A percentile compares a stretch with the other conserved stretches of the same genome.
phyloP scores from a whole-genome alignment of 805 yeast species.

The Ogataea pilisensis region DNA sequence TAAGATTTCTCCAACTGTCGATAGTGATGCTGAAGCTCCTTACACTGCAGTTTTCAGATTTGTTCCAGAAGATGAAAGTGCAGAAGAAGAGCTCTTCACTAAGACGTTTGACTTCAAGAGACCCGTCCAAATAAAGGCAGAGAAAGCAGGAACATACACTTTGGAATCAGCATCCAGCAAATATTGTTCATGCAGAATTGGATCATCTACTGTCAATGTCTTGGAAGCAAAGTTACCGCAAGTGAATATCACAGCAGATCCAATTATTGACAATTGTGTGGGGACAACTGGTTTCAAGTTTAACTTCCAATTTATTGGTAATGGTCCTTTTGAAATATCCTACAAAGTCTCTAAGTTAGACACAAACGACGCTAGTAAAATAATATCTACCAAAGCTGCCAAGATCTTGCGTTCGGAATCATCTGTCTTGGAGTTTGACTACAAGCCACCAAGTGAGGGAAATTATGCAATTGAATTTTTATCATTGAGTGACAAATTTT shows the following conservation, averaged over 20 bases:
- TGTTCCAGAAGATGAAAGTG: constrained; percentile 23
- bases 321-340: constrained; percentile 73
- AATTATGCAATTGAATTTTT: constrained; percentile 70
- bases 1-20: constrained; percentile 19
- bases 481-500: constrained; percentile 59
- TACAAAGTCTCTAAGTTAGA: constrained; percentile 56
- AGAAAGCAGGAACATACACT: constrained; percentile 63
- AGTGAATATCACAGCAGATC: constrained; percentile 42
- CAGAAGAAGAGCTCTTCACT: constrained; percentile 14
- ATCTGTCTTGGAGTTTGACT: constrained; percentile 43
- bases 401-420: constrained; percentile 32
- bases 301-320: constrained; percentile 69
- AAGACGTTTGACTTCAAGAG: constrained; percentile 27
- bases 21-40: constrained; percentile 43
- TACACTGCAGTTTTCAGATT: constrained; percentile 35
- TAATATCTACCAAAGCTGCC: constrained; percentile 21
- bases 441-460: constrained; percentile 80
- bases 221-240: constrained; percentile 38
- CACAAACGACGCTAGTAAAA: constrained; percentile 28
- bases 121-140: constrained; percentile 33
- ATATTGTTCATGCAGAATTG: constrained; percentile 66
- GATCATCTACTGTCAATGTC: constrained; percentile 49
- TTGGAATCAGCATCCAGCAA: constrained; percentile 52
- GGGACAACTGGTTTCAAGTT: constrained; percentile 82
- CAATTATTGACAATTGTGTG: constrained; percentile 81